Conservation (phyloP, 805 yeast genomes). For the Teunomyces cretensis region DNA sequence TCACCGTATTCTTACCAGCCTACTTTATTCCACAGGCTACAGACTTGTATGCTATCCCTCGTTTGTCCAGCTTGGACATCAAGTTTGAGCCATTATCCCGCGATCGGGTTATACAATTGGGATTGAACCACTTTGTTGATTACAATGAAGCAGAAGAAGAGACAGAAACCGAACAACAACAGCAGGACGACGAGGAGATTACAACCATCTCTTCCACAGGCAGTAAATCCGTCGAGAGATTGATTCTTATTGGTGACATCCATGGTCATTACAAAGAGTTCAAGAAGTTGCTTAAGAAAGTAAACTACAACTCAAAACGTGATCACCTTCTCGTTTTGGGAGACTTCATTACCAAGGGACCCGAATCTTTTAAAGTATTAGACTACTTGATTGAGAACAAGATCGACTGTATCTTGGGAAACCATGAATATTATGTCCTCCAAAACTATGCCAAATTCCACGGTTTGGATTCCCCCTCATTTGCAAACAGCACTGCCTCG, state of each 20-base stretch:
- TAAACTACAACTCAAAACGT: conserved; percentile 42
- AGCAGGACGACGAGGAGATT: conserved; percentile 1
- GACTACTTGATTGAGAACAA: conserved; percentile 53
- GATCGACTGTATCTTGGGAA: conserved; percentile 79
- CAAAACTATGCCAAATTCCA: conserved; percentile 63
- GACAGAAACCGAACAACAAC: background rate
- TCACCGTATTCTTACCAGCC: conserved; percentile 33
- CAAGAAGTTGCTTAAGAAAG: conserved; percentile 48
- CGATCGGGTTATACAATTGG: conserved; percentile 15
- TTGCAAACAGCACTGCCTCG: conserved; percentile 12
- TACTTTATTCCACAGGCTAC: conserved; percentile 34
- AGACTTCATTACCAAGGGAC: conserved; percentile 84
- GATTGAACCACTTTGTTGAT: conserved; percentile 8
- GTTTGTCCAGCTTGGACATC: conserved; percentile 24
- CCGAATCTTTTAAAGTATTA: conserved; percentile 66
- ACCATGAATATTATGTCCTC: conserved; percentile 78
- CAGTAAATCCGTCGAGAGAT: conserved; percentile 35
- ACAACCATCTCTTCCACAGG: background rate
- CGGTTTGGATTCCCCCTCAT: conserved; percentile 39
- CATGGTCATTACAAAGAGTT: conserved; percentile 75
- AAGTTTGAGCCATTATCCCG: conserved; percentile 25
- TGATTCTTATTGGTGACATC: conserved; percentile 80
- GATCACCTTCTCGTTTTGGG: conserved; percentile 76
- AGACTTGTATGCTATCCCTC: conserved; percentile 22
- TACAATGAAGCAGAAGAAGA: conserved; percentile 8